Percentiles rank a stretch among this genome's conserved stretches.
Evolutionary conservation across 1,139 yeast species (phyloP).

Genomic region (Spathaspora sp.): DNA sequence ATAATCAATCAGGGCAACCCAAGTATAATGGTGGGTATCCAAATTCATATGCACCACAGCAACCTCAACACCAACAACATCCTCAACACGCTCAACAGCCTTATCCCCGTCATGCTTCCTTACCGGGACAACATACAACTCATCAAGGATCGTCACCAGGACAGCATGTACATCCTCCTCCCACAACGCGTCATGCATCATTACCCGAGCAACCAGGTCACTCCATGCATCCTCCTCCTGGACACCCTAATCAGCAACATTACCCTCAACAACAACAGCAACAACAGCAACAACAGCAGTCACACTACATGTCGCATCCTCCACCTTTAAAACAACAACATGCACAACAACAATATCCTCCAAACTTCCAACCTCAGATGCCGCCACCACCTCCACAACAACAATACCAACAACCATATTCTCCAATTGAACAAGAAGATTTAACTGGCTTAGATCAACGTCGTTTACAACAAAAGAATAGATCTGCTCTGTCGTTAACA

Average conservation of each 20-base stretch:
- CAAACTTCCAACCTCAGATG: slow-evolving; percentile 3
- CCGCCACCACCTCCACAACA: slow-evolving; percentile 3
- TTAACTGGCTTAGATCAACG: slow-evolving; percentile 9
- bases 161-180: background rate
- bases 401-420: slow-evolving; percentile 8
- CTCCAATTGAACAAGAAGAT: slow-evolving; percentile 11
- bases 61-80: background rate
- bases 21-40: background rate
- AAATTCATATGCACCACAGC: slow-evolving; percentile 3
- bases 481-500: slow-evolving; percentile 9
- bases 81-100: slow-evolving; percentile 4
- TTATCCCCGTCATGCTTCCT: slow-evolving; percentile 1
- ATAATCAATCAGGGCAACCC: background rate
- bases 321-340: slow-evolving; percentile 10
- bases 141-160: background rate
- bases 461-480: slow-evolving; percentile 6
- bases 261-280: slow-evolving; percentile 8
- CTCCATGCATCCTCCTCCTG: background rate
- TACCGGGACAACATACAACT: background rate
- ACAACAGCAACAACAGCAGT: slow-evolving; percentile 10
- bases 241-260: slow-evolving; percentile 1
- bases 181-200: background rate
- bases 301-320: slow-evolving; percentile 2
- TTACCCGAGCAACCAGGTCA: slow-evolving; percentile 3
- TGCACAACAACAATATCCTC: slow-evolving; percentile 9